phyloP scores from a whole-genome alignment of 371 early-diverging fungal species.

The Syncephalis plumigaleata region DNA sequence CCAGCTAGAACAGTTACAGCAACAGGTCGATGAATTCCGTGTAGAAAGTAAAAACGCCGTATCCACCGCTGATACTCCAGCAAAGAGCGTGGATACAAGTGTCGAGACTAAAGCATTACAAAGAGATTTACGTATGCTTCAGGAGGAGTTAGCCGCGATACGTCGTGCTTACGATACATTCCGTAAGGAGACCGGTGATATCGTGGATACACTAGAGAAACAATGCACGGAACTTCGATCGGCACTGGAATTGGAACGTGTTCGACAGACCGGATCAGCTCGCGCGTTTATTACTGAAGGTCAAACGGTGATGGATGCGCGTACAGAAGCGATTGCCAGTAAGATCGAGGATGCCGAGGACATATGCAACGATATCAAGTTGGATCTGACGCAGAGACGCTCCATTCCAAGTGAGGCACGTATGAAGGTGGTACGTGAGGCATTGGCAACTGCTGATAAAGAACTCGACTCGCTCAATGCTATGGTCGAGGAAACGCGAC shows the following conservation, averaged over 20 bases:
- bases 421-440: conserved; percentile 29
- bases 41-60: conserved; percentile 10
- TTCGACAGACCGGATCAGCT: conserved; percentile 8
- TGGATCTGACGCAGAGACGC: conserved; percentile 53
- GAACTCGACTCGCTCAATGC: conserved; percentile 24
- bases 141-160: conserved; percentile 33
- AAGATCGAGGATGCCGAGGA: conserved; percentile 48
- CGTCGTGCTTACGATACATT: conserved; percentile 39
- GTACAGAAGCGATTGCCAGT: conserved; percentile 27
- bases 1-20: conserved; percentile 9
- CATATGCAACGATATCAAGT: conserved; percentile 50
- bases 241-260: conserved; percentile 9
- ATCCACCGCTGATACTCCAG: conserved; percentile 9
- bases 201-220: conserved; percentile 18
- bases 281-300: conserved; percentile 31
- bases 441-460: conserved; percentile 13
- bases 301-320: conserved; percentile 32
- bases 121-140: conserved; percentile 19
- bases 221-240: conserved; percentile 22
- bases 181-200: conserved; percentile 19
- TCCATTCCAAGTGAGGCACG: conserved; percentile 35
- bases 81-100: conserved; percentile 12
- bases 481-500: conserved; percentile 25
- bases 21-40: conserved; percentile 12
- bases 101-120: conserved; percentile 17